Base-by-base conservation (phyloP, 2,329 filamentous ascomycete genomes). In the Mycosphaerella sp. region DNA sequence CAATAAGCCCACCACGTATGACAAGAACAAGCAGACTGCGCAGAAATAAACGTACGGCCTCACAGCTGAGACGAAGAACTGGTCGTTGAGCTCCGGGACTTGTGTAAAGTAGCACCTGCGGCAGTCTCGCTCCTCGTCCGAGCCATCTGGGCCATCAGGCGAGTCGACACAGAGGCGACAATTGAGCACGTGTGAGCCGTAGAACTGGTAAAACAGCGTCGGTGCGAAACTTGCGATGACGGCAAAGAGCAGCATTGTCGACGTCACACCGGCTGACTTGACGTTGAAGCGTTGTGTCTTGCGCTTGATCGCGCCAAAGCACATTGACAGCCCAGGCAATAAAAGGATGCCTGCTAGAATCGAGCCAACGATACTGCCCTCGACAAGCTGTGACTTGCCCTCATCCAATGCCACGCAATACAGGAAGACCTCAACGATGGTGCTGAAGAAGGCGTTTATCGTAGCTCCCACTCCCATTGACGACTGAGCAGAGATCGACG, bases 231-330 rank as follows among this genome's bases (percentile, higher is more conserved):
- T 89, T 55, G 87, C 91, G 61, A 98, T 93, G 35, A 95, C 87
- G 18, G 93, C 91, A 67, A 98, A 98, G 8, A 98, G 77, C 50
- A 98, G 74, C 93, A 98, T 98, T 0, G 93, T 98, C 2, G 90
- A 96, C 0, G 91, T 97, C 30, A 97, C 93, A 66, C 93, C 89
- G 27, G 93, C 93, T 30, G 91, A 97, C 64, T 85, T 89, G 57
- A 93, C 90, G 66, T 98, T 98, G 78, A 98, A 98, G 37, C 93
- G 85, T 68, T 98, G 93, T 1, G 93, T 98, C 74, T 98, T 98
- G 62, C 94, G 84, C 73, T 95, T 95, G 66, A 98, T 85, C 14
- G 94, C 94, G 40, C 93, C 93, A 65, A 96, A 98, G 70, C 93
- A 98, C 93, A 98, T 98, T 52, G 91, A 97, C 30, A 98, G 69